Base-by-base conservation (phyloP, 495 filamentous ascomycete genomes). In the Penicillium riverlandense region DNA sequence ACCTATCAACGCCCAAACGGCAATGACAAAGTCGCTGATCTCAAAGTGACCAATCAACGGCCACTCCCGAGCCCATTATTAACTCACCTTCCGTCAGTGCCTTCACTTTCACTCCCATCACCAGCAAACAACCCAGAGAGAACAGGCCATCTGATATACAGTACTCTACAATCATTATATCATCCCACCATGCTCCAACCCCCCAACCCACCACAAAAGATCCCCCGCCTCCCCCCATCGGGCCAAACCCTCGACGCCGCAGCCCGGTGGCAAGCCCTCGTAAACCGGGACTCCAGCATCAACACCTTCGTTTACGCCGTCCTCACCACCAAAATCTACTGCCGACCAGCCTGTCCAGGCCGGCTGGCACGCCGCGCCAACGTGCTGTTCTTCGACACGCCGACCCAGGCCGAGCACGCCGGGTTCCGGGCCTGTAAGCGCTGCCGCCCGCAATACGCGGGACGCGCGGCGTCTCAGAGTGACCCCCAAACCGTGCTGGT, bases 391-490 rank as follows among this genome's bases (percentile, higher is more conserved):
- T 78, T 76, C 58, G 62, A 74, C 34, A 74, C 67, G 7, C 60
- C 76, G n/a, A 54, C 65, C 1, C 69, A 76, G 42, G 82, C 82
- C 12, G 66, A 74, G 53, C 50, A 55, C 3, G 78, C 69, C 12
- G 82, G 80, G 0, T 83, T 76, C 48, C 64, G 80, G 34, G 53
- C 79, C 11, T 85, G 82, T 63, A 84, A 83, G 65, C 69, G 82
- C 49, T 86, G 82, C 58, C 69, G 70, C 30, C 82, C 82, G 22
- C 22, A 22, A 8, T 62, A 77, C 31, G 50, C 54, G 29, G 58
- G 54, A 27, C 49, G 46, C 41, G 61, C 60, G 14, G 63, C 55
- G 34, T 58, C 65, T 36, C 54, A 50, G 41, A 55, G 41, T 34
- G 67, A 76, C 45, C 63, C 69, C 7, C 69, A 72, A 43, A 60